Base-by-base conservation (phyloP, 1,284 basidiomycete genomes). In the Irpex sp. region DNA sequence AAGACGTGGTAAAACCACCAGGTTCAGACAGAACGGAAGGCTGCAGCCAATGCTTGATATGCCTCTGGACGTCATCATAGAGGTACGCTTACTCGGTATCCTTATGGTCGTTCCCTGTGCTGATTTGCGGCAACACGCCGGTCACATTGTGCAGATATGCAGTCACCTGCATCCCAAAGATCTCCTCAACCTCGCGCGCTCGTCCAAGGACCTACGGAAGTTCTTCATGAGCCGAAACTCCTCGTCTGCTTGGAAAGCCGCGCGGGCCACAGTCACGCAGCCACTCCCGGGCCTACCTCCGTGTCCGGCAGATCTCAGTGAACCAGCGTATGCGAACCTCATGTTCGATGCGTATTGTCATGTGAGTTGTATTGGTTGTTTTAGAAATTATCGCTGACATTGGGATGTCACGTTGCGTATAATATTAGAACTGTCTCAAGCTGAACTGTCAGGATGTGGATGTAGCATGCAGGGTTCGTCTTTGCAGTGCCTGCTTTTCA, bases 261-360 rank as follows among this genome's bases (percentile, higher is more conserved):
- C 66, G 5, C 34, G 65, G 11, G 15, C 17, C 9, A 64, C 61
- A 36, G 26, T 26, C 26, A 26, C 26, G 26, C 26, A 26, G 26
- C 26, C 26, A 26, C 49, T 62, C 9, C 47, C 40, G 26, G 63
- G 49, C n/a, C 56, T 69, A 34, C 68, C 68, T 26, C 59, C 65
- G n/a, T 69, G 68, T 51, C 68, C 68, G 2, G 59, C 57, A n/a
- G 65, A 67, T 40, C 47, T 69, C 15, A 65, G 57, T 21, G 64
- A 67, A 51, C 67, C 68, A 8, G 66, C 34, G 6, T 69, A 67
- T 54, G 67, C 66, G 1, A 64, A 66, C 37, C 56, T 69, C 5
- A 9, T 63, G 56, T 67, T 68, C 40, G 58, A 60, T 34, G 49
- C 56, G 15, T 56, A 66, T 57, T 69, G 68, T 59, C 64, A 68